These are phyloP conservation scores for Populus alba DNA, from an alignment of 345 rosid species.

Conservation along the genomic window DNA sequence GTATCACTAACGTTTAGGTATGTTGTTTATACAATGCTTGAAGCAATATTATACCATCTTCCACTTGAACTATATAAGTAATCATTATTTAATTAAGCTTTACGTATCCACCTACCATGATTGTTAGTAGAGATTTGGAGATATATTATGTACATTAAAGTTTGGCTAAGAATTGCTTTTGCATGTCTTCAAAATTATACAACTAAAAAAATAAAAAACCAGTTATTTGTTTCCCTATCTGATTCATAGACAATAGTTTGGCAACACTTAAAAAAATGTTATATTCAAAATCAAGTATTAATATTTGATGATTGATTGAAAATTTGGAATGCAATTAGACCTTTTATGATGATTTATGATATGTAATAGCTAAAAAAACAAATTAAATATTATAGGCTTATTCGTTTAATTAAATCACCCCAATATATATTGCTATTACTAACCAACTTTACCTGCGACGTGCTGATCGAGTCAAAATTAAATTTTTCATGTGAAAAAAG, in stretches of 20 bases:
- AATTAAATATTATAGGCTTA: no score
- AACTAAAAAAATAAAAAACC: background rate
- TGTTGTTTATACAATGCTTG: background rate
- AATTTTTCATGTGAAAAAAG: no score
- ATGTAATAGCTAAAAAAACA: no score
- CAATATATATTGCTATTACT: no score
- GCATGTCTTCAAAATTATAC: slow-evolving; percentile 9
- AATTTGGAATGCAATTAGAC: no score
- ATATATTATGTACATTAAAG: background rate
- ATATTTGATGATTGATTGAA: no score
- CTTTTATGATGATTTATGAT: no score
- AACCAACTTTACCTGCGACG: no score
- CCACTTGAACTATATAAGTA: background rate
- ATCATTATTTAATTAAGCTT: background rate
- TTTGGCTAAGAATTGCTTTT: background rate
- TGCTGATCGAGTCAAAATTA: no score
- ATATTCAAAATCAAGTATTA: background rate
- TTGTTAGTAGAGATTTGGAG: slow-evolving; percentile 16
- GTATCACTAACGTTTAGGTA: background rate
- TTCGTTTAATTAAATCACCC: no score
- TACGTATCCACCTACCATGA: slow-evolving; percentile 13
- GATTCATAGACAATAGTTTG: background rate
- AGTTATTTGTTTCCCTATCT: background rate
- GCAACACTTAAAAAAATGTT: background rate
- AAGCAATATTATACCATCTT: background rate